Evolutionary conservation across 139 green algal species (phyloP), one percentile per base, ranked within the genome.

Genomic region (Desmodesmus armatus): DNA sequence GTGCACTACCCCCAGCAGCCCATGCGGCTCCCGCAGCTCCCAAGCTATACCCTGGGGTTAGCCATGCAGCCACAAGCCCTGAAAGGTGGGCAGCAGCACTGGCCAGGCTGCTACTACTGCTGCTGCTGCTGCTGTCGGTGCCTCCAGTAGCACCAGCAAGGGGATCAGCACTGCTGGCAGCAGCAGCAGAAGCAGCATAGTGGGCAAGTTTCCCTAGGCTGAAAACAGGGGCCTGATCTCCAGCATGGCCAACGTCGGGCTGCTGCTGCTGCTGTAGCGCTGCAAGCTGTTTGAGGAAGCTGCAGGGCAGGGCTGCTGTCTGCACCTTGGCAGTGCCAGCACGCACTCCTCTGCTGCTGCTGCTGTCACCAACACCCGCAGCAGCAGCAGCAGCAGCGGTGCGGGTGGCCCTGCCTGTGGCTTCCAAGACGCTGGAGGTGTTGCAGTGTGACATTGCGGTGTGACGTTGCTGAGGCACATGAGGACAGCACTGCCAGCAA

Each of bases 11-110:
- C 5, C 3, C 13, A 67, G 60, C 62, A 71, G 4, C n/a, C n/a
- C n/a, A n/a, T 69, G 60, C 27, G 5, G 27, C 25, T 13, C 39
- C 7, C 23, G 53, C 39, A 11, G 69, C 25, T 35, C 69, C 40
- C 19, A 77, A 6, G 25, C 39, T 55, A 23, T 77, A 77, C 25
- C 69, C 69, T 19, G 69, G 69, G 17, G 23, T 77, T 23, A 77
- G 69, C 69, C 69, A 77, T 19, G 69, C 69, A 37, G 69, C 69
- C 53, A 39, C 69, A 13, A 77, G 69, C 2, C 69, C 69, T 58
- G 69, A 39, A 15, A 77, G 1, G 40, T 77, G 69, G 39, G 6
- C 31, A 5, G 69, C 69, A 31, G 11, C 39, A 23, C 39, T 5
- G 31, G 66, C 37, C 31, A 15, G 66, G 9, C 66, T 49, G 35